Percentiles rank a stretch among this genome's conserved stretches.
Evolutionary conservation across 1,139 yeast genomes (phyloP).

Genomic region (Suzukiozyma palmioleophila): DNA sequence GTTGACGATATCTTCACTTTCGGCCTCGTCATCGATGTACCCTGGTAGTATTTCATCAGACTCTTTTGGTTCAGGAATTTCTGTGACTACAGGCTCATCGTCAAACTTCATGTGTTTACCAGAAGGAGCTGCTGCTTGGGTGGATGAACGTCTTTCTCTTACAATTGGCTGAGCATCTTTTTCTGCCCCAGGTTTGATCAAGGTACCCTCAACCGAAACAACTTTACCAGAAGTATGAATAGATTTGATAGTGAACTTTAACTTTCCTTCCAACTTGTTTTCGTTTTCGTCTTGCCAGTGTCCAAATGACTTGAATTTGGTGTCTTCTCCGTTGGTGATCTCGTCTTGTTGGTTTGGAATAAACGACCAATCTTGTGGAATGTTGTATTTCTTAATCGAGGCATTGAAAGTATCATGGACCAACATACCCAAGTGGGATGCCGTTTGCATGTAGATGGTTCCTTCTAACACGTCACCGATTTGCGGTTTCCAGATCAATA

Average conservation of each 20-base stretch:
- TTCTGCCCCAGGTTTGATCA: constrained; percentile 59
- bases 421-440: constrained; percentile 88
- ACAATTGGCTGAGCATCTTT: constrained; percentile 51
- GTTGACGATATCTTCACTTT: constrained; percentile 17
- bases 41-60: constrained; percentile 2
- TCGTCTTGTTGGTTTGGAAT: constrained; percentile 74
- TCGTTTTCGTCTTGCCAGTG: constrained; percentile 81
- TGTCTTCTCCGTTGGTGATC: constrained; percentile 16
- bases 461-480: constrained; percentile 85
- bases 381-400: constrained; percentile 75
- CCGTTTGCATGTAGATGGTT: constrained; percentile 84
- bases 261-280: constrained; percentile 72
- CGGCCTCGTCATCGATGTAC: constrained; percentile 11
- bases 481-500: constrained; percentile 85
- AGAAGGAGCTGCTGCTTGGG: constrained; percentile 7
- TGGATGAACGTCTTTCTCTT: constrained; percentile 26
- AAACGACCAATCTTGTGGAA: constrained; percentile 82
- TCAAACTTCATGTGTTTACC: constrained; percentile 42
- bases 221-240: constrained; percentile 78
- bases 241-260: constrained; percentile 67
- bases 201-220: constrained; percentile 81
- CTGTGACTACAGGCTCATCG: constrained; percentile 23
- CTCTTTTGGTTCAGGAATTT: constrained; percentile 20
- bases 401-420: constrained; percentile 95
- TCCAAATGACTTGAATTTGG: constrained; percentile 58